Percentiles rank a stretch among this genome's conserved stretches.
These are phyloP conservation scores for Carex scoparia DNA, from an alignment of 176 grass and related monocot genomes.

Conservation along the genomic window DNA sequence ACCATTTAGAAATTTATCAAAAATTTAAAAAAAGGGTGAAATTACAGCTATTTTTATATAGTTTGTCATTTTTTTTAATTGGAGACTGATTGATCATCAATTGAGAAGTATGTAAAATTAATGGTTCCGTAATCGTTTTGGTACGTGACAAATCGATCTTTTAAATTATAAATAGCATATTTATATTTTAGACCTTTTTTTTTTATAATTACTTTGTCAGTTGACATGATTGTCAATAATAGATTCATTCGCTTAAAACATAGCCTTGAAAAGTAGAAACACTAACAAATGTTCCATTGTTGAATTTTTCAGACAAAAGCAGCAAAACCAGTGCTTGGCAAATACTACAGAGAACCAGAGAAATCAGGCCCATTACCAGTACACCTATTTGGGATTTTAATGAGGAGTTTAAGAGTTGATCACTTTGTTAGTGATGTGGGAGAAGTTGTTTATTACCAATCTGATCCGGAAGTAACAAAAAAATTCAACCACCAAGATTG, in stretches of 20 bases:
- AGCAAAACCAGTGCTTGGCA: slow-evolving; percentile 62
- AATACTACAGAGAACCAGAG: slow-evolving; percentile 68
- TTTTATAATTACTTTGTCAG: too few species aligned
- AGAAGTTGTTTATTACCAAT: slow-evolving; percentile 79
- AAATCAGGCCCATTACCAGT: slow-evolving; percentile 65
- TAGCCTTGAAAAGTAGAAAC: not conserved
- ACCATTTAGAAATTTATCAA: too few species aligned
- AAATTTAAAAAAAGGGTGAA: too few species aligned
- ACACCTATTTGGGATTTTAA: slow-evolving; percentile 47
- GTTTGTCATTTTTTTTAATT: too few species aligned
- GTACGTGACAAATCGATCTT: too few species aligned
- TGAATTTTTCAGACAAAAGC: slow-evolving; percentile 47
- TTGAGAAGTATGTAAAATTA: too few species aligned
- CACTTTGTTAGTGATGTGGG: slow-evolving; percentile 86
- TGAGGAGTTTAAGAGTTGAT: slow-evolving; percentile 70
- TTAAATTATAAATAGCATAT: too few species aligned
- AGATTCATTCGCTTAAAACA: not conserved
- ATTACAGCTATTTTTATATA: too few species aligned
- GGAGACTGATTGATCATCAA: too few species aligned
- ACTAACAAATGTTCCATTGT: not conserved
- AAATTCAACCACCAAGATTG: not conserved
- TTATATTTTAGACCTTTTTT: too few species aligned
- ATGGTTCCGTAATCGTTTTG: too few species aligned
- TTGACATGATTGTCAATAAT: too few species aligned
- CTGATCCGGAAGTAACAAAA: slow-evolving; percentile 36